phyloP scores from a whole-genome alignment of 371 early-diverging fungal species.

The Umbelopsis sp. region DNA sequence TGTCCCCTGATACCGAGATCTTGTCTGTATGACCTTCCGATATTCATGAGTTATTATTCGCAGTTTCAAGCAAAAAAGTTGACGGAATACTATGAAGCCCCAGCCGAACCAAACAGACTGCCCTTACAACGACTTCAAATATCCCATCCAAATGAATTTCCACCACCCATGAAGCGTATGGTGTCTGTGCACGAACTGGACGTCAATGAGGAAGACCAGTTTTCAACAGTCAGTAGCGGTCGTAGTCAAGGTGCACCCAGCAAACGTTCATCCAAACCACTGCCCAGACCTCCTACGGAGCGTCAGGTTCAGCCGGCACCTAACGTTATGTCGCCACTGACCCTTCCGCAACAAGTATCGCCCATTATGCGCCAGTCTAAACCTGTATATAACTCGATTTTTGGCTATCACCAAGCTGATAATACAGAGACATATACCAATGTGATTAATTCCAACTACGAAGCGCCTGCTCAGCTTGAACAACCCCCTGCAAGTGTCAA shows the following conservation, averaged over 20 bases:
- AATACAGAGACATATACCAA: not conserved
- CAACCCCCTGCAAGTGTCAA: not conserved
- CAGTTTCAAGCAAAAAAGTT: constrained; percentile 1
- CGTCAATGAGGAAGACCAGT: not conserved
- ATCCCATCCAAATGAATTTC: constrained; percentile 8
- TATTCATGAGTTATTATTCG: constrained; percentile 3
- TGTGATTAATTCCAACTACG: not conserved
- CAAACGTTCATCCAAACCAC: not conserved
- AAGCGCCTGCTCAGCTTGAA: not conserved
- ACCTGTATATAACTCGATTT: constrained; percentile 15
- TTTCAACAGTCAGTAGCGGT: not conserved
- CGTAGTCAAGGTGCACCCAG: not conserved
- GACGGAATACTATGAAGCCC: constrained; percentile 8
- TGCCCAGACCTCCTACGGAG: not conserved
- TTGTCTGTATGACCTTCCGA: constrained; percentile 14
- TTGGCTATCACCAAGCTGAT: not conserved
- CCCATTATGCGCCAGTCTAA: not conserved
- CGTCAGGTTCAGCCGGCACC: not conserved
- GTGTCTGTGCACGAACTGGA: constrained; percentile 17
- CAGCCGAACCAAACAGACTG: not conserved
- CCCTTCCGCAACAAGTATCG: not conserved
- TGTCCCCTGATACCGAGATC: not conserved
- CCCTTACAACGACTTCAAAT: constrained; percentile 1
- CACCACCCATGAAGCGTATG: constrained; percentile 8
- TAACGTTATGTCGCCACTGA: not conserved